Evolutionary conservation across 2,329 filamentous ascomycete genomes (phyloP).

Genomic region (Fusarium sp.): DNA sequence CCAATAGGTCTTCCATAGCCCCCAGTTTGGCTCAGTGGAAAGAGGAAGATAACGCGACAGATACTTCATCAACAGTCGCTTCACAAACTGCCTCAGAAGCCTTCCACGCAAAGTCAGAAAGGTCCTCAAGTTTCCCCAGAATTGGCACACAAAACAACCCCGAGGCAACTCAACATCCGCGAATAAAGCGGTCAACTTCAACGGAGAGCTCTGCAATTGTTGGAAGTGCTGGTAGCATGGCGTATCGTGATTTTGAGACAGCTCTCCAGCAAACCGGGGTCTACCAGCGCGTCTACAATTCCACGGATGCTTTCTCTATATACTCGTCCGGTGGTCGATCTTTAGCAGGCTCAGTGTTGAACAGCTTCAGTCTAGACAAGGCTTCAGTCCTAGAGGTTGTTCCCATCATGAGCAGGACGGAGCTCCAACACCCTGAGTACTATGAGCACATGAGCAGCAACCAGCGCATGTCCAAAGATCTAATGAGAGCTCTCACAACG

Average conservation of each 20-base stretch:
- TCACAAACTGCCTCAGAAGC: background rate
- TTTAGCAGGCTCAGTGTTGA: slow-evolving; percentile 10
- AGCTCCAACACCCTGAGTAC: slow-evolving; percentile 21
- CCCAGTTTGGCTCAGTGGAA: background rate
- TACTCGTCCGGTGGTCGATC: background rate
- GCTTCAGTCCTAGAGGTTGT: slow-evolving; percentile 20
- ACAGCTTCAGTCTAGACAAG: slow-evolving; percentile 19
- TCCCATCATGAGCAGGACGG: slow-evolving; percentile 20
- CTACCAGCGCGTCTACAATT: slow-evolving; percentile 22
- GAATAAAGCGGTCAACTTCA: slow-evolving; percentile 9
- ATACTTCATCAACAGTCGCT: slow-evolving; percentile 2
- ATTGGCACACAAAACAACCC: background rate
- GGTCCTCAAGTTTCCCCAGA: slow-evolving; percentile 13
- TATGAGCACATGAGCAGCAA: slow-evolving; percentile 12
- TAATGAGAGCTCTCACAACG: slow-evolving; percentile 21
- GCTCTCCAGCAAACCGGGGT: slow-evolving; percentile 2
- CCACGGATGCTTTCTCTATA: slow-evolving; percentile 7
- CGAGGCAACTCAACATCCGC: background rate
- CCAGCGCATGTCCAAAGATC: slow-evolving; percentile 8
- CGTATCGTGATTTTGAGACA: slow-evolving; percentile 5
- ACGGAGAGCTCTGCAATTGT: background rate
- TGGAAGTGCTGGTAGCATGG: background rate
- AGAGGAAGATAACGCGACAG: slow-evolving; percentile 7
- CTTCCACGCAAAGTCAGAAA: background rate
- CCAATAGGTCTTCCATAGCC: slow-evolving; percentile 5